These are phyloP conservation scores for Quercus lobata DNA, from an alignment of 331 rosid genomes.

Conservation along the genomic window DNA sequence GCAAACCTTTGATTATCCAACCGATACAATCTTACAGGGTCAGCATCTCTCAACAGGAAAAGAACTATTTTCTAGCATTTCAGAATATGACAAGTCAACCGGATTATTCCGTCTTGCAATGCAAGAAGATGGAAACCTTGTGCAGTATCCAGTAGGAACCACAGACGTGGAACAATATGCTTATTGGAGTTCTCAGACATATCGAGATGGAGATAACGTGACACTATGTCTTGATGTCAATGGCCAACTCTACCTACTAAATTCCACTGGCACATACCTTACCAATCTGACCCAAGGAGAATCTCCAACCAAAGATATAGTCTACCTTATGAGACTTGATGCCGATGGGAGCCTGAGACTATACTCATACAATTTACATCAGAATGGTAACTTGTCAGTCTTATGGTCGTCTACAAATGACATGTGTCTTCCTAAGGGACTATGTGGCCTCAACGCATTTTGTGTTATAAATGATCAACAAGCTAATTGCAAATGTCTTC, in stretches of 20 bases:
- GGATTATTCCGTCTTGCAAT: slow-evolving; percentile 26
- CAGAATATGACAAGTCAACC: slow-evolving; percentile 5
- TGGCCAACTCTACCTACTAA: slow-evolving; percentile 21
- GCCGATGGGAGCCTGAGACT: slow-evolving; percentile 21
- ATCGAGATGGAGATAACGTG: not conserved
- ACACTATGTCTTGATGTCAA: slow-evolving; percentile 6
- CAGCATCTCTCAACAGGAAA: slow-evolving; percentile 21
- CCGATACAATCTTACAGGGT: slow-evolving; percentile 35
- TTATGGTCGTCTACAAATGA: slow-evolving; percentile 6
- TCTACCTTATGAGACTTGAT: slow-evolving; percentile 19
- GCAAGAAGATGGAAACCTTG: slow-evolving; percentile 24
- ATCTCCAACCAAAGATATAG: not conserved
- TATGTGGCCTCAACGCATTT: slow-evolving; percentile 24
- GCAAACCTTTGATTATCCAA: slow-evolving; percentile 57
- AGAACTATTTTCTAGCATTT: slow-evolving; percentile 25
- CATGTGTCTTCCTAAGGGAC: slow-evolving; percentile 13
- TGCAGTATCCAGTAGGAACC: slow-evolving; percentile 17
- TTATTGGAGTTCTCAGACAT: not conserved
- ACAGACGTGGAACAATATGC: not conserved
- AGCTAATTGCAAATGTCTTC: slow-evolving; percentile 21
- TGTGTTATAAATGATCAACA: slow-evolving; percentile 8
- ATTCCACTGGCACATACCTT: not conserved
- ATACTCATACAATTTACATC: not conserved
- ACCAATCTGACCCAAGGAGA: not conserved
- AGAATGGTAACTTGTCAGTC: slow-evolving; percentile 3